Base-by-base conservation (phyloP, 805 yeast genomes). In the Hagleromyces aurorensis region DNA sequence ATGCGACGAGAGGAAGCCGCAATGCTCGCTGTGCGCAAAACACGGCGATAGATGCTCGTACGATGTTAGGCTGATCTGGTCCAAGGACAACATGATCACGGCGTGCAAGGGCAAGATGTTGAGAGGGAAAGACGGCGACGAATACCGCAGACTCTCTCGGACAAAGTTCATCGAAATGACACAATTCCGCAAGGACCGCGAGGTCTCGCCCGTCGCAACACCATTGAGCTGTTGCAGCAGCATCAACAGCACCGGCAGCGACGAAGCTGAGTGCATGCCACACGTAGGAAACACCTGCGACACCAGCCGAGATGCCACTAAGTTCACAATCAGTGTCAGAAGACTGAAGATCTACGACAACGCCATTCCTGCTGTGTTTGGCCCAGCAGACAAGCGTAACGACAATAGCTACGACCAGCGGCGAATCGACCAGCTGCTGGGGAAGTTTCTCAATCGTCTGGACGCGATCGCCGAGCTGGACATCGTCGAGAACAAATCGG, bases 11-110 rank as follows among this genome's bases (percentile, higher is more conserved):
- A 21, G 22, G 4, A 50, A 40, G 33, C 57, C 57, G 2, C 20
- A 35, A n/a, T 55, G 58, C 25, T 40, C 55, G 2, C 23, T 44
- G 11, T 55, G 60, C 23, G 25, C 35, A 8, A 43, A 37, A 21
- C 50, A 50, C 29, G 40, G 43, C 6, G 44, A 43, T 19, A 29
- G 27, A 9, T 55, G 58, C 25, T 46, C 53, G 11, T 55, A 47
- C 37, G 57, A 55, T 27, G 40, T 55, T 7, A 40, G 49, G 25
- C 36, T 52, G 13, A 41, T 48, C 14, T 55, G 60, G 60, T 30
- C 36, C 11, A 42, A 46, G 10, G 47, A 41, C 13, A 55, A 55
- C 34, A 36, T 41, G 13, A n/a, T n/a, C n/a, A n/a, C n/a, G n/a
- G n/a, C n/a, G n/a, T n/a, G n/a, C n/a, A n/a, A n/a, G n/a, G n/a